phyloP scores from a whole-genome alignment of 345 rosid species.

The Dipteronia sinensis region DNA sequence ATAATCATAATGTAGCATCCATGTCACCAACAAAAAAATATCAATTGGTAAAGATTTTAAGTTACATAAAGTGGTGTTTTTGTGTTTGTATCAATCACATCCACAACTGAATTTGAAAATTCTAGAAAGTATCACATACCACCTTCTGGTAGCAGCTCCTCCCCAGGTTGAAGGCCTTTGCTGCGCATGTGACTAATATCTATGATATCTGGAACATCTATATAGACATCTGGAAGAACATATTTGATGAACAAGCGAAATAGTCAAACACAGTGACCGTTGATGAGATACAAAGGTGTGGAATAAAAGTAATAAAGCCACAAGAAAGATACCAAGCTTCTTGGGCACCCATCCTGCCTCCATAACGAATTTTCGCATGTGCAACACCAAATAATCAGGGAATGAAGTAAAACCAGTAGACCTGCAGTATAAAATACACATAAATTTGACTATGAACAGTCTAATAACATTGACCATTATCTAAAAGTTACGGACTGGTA shows the following conservation, averaged over 20 bases:
- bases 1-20: not conserved
- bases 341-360: slow-evolving; percentile 99
- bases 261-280: slow-evolving; percentile 18
- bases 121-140: slow-evolving; percentile 41
- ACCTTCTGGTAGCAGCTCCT: slow-evolving; percentile 83
- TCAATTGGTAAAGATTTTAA: not conserved
- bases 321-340: slow-evolving; percentile 72
- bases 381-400: slow-evolving; percentile 95
- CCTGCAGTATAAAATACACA: slow-evolving; percentile 47
- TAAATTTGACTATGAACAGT: not conserved
- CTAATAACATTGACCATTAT: slow-evolving; percentile 3
- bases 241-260: slow-evolving; percentile 17
- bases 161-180: slow-evolving; percentile 93
- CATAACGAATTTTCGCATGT: slow-evolving; percentile 96
- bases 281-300: not conserved
- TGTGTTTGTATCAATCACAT: not conserved
- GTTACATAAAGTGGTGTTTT: not conserved
- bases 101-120: not conserved
- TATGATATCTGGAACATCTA: slow-evolving; percentile 92
- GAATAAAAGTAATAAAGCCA: slow-evolving; percentile 19
- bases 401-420: slow-evolving; percentile 89
- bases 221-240: slow-evolving; percentile 72
- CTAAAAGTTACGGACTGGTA: not conserved
- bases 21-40: not conserved
- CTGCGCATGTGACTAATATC: slow-evolving; percentile 95